Evolutionary conservation across 306 rosid species (phyloP).

Genomic region (Vigna mungo): DNA sequence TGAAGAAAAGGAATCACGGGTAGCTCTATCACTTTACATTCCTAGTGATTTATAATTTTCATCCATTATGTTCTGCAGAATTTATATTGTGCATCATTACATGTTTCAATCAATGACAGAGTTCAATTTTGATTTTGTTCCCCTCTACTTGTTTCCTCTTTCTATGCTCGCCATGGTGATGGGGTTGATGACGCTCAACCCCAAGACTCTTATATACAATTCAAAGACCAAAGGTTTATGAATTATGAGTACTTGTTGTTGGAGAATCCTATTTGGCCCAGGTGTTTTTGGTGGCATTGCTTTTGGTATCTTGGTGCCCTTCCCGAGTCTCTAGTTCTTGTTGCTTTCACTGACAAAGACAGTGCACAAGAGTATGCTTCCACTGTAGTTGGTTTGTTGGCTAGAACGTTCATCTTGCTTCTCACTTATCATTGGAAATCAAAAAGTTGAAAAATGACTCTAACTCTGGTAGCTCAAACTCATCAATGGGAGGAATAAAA

Average conservation of each 20-base stretch:
- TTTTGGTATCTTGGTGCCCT: not conserved
- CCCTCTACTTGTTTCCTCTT: not conserved
- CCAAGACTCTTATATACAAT: not conserved
- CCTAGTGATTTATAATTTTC: constrained; percentile 1
- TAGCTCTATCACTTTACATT: constrained; percentile 41
- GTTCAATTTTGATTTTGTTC: not conserved
- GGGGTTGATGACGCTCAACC: not conserved
- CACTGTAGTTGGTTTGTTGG: constrained; percentile 46
- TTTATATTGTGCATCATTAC: not conserved
- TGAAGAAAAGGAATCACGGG: constrained; percentile 74
- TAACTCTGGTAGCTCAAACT: not conserved
- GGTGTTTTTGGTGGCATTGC: not conserved
- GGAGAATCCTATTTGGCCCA: not conserved
- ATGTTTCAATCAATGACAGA: not conserved
- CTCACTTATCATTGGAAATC: constrained; percentile 43
- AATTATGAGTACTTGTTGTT: not conserved
- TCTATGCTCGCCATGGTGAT: not conserved
- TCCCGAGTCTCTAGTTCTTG: not conserved
- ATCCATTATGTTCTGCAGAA: not conserved
- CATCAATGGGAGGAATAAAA: not conserved
- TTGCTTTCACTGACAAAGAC: constrained; percentile 39
- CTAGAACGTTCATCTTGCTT: constrained; percentile 44
- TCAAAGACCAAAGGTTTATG: not conserved
- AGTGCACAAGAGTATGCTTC: constrained; percentile 43
- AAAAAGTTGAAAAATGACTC: not conserved